phyloP scores from a whole-genome alignment of 257 asterid genomes.

The Agastache rugosa region DNA sequence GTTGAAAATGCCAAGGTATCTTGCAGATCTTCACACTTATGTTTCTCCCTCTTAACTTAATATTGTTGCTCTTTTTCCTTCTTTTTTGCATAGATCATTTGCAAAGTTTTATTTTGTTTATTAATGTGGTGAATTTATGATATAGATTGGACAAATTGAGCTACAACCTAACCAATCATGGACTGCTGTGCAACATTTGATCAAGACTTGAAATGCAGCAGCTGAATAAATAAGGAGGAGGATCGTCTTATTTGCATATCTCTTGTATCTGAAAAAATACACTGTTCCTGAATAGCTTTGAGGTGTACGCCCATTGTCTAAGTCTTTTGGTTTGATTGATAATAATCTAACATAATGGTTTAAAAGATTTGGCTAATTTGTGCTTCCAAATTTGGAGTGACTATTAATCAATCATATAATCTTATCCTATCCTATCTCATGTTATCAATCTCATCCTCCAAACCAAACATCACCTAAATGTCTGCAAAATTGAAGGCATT shows the following conservation, averaged over 20 bases:
- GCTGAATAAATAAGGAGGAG: not conserved
- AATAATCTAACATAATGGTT: no score
- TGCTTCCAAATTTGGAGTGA: no score
- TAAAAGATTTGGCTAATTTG: no score
- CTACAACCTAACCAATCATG: constrained; percentile 77
- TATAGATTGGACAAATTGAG: constrained; percentile 76
- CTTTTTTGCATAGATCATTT: not conserved
- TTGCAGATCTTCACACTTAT: not conserved
- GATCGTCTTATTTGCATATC: not conserved
- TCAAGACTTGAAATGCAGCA: constrained; percentile 50
- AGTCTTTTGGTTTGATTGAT: no score
- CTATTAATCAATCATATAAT: no score
- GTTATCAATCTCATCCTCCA: no score
- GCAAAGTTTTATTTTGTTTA: not conserved
- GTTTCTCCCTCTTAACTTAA: not conserved
- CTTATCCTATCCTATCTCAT: no score
- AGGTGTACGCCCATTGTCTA: no score
- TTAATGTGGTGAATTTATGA: not conserved
- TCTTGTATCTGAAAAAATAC: not conserved
- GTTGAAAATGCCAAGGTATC: constrained; percentile 96
- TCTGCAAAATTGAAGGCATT: not conserved
- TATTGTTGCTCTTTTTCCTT: not conserved
- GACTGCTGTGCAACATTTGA: constrained; percentile 76
- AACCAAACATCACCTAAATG: no score
- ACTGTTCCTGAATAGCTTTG: not conserved